A percentile compares a stretch with the other conserved stretches of the same genome.
These are phyloP conservation scores for Ophiostoma ulmi DNA, from an alignment of 2,329 filamentous ascomycete genomes.

Conservation along the genomic window DNA sequence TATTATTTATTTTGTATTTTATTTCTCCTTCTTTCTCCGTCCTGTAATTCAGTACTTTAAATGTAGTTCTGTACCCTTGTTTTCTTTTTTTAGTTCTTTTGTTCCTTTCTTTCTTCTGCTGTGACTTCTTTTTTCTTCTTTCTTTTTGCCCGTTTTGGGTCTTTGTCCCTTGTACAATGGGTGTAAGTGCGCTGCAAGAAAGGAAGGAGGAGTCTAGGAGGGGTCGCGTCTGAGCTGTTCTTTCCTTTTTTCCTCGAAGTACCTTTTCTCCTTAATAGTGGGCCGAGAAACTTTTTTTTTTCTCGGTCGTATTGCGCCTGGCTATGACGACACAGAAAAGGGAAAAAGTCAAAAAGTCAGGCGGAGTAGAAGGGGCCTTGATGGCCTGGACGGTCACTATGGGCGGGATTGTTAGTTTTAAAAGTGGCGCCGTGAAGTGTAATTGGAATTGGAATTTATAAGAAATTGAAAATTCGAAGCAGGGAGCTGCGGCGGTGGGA, in stretches of 20 bases:
- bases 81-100: not conserved
- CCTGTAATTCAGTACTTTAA: not conserved
- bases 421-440: not conserved
- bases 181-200: conserved; percentile 10
- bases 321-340: conserved; percentile 22
- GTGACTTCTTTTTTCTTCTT: conserved; percentile 3
- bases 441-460: not conserved
- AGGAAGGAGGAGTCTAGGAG: not conserved
- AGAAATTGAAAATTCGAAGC: conserved; percentile 14
- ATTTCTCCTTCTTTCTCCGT: conserved; percentile 1
- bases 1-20: conserved; percentile 4
- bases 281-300: conserved; percentile 18
- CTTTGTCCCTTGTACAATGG: not conserved
- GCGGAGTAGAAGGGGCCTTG: conserved; percentile 1
- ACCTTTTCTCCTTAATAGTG: not conserved
- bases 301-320: conserved; percentile 9
- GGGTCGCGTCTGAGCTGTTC: conserved; percentile 8
- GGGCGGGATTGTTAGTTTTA: not conserved
- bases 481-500: not conserved
- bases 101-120: not conserved
- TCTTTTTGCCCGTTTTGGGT: conserved; percentile 5
- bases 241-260: conserved; percentile 3
- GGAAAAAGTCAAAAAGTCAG: not conserved
- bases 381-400: not conserved
- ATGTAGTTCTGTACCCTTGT: not conserved